Conservation (phyloP, 2,329 filamentous ascomycete genomes). For the Scopulariopsis brevicaulis region DNA sequence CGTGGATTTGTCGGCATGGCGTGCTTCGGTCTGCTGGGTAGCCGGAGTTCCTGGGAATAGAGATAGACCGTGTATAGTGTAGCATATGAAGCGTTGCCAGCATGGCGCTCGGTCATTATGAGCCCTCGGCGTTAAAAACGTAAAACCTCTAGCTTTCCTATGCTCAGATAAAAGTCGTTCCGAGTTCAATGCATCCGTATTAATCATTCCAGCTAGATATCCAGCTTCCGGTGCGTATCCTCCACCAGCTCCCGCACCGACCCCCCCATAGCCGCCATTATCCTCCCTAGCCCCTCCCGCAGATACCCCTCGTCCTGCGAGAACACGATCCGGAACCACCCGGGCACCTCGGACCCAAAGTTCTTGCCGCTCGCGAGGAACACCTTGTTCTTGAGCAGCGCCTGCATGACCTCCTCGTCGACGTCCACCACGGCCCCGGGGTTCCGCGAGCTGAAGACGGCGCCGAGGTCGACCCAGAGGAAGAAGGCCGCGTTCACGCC, state of each 20-base stretch:
- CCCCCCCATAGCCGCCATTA: not conserved
- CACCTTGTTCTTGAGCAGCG: constrained; percentile 17
- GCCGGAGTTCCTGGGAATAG: not conserved
- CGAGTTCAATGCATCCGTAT: too few relatives aligned
- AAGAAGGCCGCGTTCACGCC: constrained; percentile 43
- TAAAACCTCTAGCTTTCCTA: too few relatives aligned
- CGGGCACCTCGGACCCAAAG: constrained; percentile 24
- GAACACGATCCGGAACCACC: constrained; percentile 27
- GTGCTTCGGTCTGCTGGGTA: not conserved
- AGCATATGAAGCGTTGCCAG: too few relatives aligned
- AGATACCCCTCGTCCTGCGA: constrained; percentile 19
- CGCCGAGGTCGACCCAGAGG: constrained; percentile 37
- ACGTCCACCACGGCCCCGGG: constrained; percentile 10
- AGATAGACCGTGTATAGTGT: not conserved
- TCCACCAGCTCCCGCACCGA: not conserved
- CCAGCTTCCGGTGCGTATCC: not conserved
- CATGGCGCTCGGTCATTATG: too few relatives aligned
- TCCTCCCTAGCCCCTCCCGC: constrained; percentile 11
- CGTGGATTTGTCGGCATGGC: not conserved
- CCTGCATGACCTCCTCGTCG: constrained; percentile 14
- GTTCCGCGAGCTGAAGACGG: constrained; percentile 13
- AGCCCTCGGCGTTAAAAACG: too few relatives aligned
- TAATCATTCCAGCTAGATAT: too few relatives aligned
- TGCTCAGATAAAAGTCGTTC: too few relatives aligned
- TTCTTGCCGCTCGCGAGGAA: constrained; percentile 23